These are phyloP conservation scores for Gonium pectorale DNA, from an alignment of 139 green algal genomes.

Conservation along the genomic window DNA sequence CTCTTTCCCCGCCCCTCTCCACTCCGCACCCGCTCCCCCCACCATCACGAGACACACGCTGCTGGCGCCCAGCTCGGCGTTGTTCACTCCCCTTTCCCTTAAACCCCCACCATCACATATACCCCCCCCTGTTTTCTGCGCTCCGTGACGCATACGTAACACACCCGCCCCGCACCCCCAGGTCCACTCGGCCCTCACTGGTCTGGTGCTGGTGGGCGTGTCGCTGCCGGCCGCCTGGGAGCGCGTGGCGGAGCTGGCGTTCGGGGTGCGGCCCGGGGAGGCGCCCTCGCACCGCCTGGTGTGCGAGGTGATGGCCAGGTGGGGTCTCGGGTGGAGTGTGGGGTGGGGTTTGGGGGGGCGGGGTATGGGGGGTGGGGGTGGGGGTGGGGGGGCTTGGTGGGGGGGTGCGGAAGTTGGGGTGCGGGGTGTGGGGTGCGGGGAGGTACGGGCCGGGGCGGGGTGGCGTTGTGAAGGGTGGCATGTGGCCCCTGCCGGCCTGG, in stretches of 20 bases:
- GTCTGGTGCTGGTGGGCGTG: constrained; percentile 72
- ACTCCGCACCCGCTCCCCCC: no score
- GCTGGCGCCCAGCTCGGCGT: no score
- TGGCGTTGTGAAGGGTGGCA: no score
- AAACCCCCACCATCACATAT: background rate
- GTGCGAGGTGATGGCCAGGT: constrained; percentile 84
- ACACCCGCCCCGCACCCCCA: constrained; percentile 13
- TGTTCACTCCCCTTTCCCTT: no score
- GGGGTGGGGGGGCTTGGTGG: background rate
- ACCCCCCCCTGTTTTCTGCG: background rate
- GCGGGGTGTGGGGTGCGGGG: background rate
- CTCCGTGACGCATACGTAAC: background rate
- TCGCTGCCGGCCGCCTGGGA: constrained; percentile 78
- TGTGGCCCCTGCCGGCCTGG: no score
- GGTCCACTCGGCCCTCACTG: constrained; percentile 55
- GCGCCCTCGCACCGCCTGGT: constrained; percentile 60
- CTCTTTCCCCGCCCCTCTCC: no score
- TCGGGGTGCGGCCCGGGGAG: constrained; percentile 70
- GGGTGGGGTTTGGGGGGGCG: background rate
- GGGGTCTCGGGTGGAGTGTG: background rate
- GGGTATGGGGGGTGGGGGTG: background rate
- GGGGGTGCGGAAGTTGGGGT: background rate
- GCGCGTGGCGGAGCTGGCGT: constrained; percentile 75
- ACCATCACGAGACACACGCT: no score
- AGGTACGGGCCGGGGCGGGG: no score